These are phyloP conservation scores for Aegle marmelos DNA, from an alignment of 345 rosid species.

Conservation along the genomic window DNA sequence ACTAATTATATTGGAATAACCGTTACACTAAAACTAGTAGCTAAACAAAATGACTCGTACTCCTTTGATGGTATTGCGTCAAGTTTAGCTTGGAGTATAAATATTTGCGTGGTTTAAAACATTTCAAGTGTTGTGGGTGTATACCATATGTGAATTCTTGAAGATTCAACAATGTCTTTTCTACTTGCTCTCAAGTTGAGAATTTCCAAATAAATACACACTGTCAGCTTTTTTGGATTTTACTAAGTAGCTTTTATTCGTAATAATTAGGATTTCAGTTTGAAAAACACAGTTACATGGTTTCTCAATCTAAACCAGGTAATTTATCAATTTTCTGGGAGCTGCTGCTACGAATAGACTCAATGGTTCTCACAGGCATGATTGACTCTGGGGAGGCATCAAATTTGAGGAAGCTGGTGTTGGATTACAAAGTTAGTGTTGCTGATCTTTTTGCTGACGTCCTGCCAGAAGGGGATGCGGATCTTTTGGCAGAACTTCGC, in stretches of 20 bases:
- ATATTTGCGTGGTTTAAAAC: background rate
- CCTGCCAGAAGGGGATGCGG: slow-evolving; percentile 47
- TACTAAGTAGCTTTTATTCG: background rate
- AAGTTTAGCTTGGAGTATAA: background rate
- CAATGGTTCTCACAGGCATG: slow-evolving; percentile 65
- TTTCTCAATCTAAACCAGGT: slow-evolving; percentile 40
- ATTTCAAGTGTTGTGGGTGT: background rate
- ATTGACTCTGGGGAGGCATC: slow-evolving; percentile 58
- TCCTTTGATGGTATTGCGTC: background rate
- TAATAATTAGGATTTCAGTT: background rate
- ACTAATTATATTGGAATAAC: background rate
- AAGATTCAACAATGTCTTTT: background rate
- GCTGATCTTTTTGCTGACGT: slow-evolving; percentile 44
- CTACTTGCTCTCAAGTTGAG: background rate
- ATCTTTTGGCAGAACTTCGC: slow-evolving; percentile 61
- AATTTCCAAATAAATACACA: background rate
- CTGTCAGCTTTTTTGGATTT: background rate
- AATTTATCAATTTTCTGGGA: slow-evolving; percentile 52
- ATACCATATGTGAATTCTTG: background rate
- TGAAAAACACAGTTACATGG: slow-evolving; percentile 1
- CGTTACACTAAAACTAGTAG: background rate
- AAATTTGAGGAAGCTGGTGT: slow-evolving; percentile 49
- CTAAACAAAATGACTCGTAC: background rate
- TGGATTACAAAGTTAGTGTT: slow-evolving; percentile 41
- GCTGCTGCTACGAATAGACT: slow-evolving; percentile 70